phyloP scores from a whole-genome alignment of 495 filamentous ascomycete species.

The Xylaria flabelliformis region DNA sequence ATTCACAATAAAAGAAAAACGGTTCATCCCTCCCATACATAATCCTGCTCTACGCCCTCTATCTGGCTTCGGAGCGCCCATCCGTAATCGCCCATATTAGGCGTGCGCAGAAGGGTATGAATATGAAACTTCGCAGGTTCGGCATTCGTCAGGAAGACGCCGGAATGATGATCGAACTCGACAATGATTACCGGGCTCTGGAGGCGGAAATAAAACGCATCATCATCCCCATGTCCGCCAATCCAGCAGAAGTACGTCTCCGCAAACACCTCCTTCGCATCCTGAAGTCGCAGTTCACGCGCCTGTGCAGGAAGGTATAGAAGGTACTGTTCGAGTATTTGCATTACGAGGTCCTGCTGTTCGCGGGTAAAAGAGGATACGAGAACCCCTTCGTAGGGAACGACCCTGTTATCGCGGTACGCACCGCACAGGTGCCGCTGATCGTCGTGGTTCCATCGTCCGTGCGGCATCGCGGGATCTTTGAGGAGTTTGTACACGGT shows the following conservation, averaged over 20 bases:
- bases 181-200: conserved; percentile 74
- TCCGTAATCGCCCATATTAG: conserved; percentile 79
- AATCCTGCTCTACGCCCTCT: conserved; percentile 44
- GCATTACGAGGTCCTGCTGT: conserved; percentile 61
- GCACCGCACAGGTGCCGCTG: conserved; percentile 77
- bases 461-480: conserved; percentile 67
- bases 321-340: conserved; percentile 65
- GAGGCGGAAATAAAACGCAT: conserved; percentile 78
- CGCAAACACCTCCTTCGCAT: conserved; percentile 57
- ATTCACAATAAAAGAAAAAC: too few relatives aligned
- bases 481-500: conserved; percentile 61
- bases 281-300: conserved; percentile 56
- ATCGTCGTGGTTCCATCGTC: conserved; percentile 77
- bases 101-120: conserved; percentile 72
- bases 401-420: conserved; percentile 74
- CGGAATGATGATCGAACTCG: conserved; percentile 83
- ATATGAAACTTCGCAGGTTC: conserved; percentile 79
- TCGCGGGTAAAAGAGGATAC: conserved; percentile 51
- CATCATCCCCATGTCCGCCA: conserved; percentile 66
- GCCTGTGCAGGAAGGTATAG: conserved; percentile 65
- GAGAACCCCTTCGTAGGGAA: conserved; percentile 73
- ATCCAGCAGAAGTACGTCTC: conserved; percentile 84
- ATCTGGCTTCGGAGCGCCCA: conserved; percentile 48
- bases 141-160: conserved; percentile 75
- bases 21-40: conserved; percentile 47